A percentile compares a stretch with the other conserved stretches of the same genome.
Evolutionary conservation across 139 green algal species (phyloP).

Genomic region (Ettlia oleoabundans): DNA sequence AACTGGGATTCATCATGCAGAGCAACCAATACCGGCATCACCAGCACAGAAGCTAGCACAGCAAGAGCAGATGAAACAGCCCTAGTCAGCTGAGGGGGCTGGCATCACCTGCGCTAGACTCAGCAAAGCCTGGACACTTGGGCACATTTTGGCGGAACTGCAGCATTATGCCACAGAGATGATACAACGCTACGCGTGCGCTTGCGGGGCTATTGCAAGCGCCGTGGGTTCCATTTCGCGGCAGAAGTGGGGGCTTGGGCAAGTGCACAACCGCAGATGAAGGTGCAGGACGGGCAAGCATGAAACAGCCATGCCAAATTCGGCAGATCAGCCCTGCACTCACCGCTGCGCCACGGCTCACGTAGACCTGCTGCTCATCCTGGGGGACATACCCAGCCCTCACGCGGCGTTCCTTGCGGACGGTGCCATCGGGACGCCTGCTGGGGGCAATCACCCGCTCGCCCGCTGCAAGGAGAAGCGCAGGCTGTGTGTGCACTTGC

Average conservation of each 20-base stretch:
- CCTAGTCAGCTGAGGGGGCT: background rate
- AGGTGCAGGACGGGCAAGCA: background rate
- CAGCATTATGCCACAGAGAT: too few species aligned
- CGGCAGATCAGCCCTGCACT: background rate
- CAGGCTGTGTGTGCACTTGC: background rate
- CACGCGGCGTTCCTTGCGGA: slow-evolving; percentile 81
- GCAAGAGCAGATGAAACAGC: background rate
- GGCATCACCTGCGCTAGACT: slow-evolving; percentile 37
- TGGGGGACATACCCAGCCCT: slow-evolving; percentile 84
- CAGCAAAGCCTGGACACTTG: slow-evolving; percentile 67
- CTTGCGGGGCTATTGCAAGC: too few species aligned
- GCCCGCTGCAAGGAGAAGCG: background rate
- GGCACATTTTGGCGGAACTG: slow-evolving; percentile 55
- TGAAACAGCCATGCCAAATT: background rate
- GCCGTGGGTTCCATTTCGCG: too few species aligned
- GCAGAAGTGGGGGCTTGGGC: too few species aligned
- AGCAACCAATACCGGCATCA: too few species aligned
- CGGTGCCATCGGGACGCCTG: slow-evolving; percentile 74
- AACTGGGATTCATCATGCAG: too few species aligned
- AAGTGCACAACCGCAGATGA: background rate
- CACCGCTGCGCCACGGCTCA: background rate
- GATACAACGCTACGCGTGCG: too few species aligned
- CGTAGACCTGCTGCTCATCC: slow-evolving; percentile 83
- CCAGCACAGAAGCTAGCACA: too few species aligned
- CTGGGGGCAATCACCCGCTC: slow-evolving; percentile 58